Evolutionary conservation across 2,329 filamentous ascomycete genomes (phyloP), one percentile per base, ranked within the genome.

Genomic region (Botrytis fragariae): DNA sequence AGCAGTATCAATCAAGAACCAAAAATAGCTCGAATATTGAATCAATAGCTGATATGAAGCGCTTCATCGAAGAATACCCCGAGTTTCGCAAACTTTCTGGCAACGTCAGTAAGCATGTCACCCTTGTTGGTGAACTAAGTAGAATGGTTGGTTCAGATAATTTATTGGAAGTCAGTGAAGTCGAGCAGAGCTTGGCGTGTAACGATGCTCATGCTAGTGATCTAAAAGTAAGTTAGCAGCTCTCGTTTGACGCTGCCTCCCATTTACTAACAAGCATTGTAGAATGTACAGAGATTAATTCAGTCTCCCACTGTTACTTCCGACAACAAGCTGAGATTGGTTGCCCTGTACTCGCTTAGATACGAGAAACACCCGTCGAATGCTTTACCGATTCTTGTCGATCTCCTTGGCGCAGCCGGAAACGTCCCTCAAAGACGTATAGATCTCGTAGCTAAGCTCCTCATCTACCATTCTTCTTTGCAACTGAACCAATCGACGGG

Each of bases 71-170:
- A 82, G 96, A 99, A 80, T 99, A 98, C 81, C 96, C 96, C 3
- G 96, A 99, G 81, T 99, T 99, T 82, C 91, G 96, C 74, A 97
- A 98, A 80, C 89, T 99, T 1, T 98, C 96, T 2, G 95, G 96
- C 54, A 99, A 99, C 78, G 96, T 99, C 71, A 98, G 95, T 84
- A 99, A 99, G 81, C 96, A 99, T 81, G 97, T 99, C 73, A 97
- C 96, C 0, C 85, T 99, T 35, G 96, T 99, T 35, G 94, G 94
- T 0, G 97, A 99, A 81, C 87, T 99, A 59, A 98, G 94, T 81
- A 89, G 95, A 73, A 90, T 93, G 72, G 95, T 99, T 22, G 93
- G 92, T 10, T 90, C 92, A 57, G 93, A 98, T 78, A 94, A 90
- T 77, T 83, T 99, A 57, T 86, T 99, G n/a, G 96, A 99, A 82